Conservation (phyloP, 2,329 filamentous ascomycete species). For the Colletotrichum sp. region DNA sequence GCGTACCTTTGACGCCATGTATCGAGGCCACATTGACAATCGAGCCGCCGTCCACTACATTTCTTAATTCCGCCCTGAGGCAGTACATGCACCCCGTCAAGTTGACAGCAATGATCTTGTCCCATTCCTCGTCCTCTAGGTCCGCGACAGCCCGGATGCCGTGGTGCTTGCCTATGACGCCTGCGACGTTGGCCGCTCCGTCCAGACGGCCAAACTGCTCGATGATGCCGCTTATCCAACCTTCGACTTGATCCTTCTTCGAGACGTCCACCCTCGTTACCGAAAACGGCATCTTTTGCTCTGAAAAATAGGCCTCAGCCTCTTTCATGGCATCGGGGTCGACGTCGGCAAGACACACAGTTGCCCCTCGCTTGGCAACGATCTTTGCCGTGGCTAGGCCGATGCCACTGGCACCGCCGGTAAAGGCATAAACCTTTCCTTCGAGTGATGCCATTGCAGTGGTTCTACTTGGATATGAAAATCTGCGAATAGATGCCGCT, state of each 20-base stretch:
- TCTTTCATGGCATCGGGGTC: slow-evolving; percentile 33
- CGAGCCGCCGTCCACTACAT: slow-evolving; percentile 54
- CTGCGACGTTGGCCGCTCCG: slow-evolving; percentile 61
- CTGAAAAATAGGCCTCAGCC: slow-evolving; percentile 33
- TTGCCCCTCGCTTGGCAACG: slow-evolving; percentile 39
- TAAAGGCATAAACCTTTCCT: slow-evolving; percentile 36
- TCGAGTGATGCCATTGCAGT: slow-evolving; percentile 29
- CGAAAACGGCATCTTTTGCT: slow-evolving; percentile 13
- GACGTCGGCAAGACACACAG: slow-evolving; percentile 41
- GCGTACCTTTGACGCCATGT: slow-evolving; percentile 45
- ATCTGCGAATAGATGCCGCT: neutral
- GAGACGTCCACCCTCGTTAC: slow-evolving; percentile 52
- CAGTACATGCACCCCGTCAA: slow-evolving; percentile 58
- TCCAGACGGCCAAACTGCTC: slow-evolving; percentile 56
- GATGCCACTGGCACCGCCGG: slow-evolving; percentile 41
- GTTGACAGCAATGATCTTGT: slow-evolving; percentile 52
- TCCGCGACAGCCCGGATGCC: slow-evolving; percentile 42
- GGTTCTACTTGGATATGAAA: neutral
- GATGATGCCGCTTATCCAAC: slow-evolving; percentile 53
- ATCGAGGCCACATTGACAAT: slow-evolving; percentile 64
- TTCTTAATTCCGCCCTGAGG: slow-evolving; percentile 47
- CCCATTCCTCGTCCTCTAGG: slow-evolving; percentile 51
- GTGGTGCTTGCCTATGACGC: slow-evolving; percentile 51
- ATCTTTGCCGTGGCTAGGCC: slow-evolving; percentile 43
- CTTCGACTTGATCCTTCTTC: slow-evolving; percentile 50